These are phyloP conservation scores for Eucalyptus curtisii DNA, from an alignment of 345 rosid species.

Conservation along the genomic window DNA sequence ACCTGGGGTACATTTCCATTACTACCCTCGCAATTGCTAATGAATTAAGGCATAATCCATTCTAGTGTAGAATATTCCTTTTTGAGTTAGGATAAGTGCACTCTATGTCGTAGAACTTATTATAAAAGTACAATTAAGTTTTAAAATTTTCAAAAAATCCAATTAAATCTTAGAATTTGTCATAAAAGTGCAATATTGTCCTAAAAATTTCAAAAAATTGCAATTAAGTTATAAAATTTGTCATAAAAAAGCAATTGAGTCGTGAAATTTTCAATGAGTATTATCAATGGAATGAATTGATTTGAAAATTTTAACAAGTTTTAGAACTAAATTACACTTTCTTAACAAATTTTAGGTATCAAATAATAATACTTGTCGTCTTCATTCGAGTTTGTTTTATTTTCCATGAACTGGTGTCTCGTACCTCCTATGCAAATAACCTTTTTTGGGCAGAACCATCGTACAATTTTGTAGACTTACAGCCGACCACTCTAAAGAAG, in stretches of 20 bases:
- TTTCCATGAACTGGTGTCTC: accelerated
- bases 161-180: accelerated
- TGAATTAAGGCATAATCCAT: not conserved
- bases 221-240: accelerated
- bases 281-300: no score
- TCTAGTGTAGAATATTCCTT: not conserved
- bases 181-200: accelerated
- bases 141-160: accelerated
- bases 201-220: no score
- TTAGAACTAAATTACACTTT: accelerated
- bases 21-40: not conserved
- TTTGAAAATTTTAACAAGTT: no score
- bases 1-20: not conserved
- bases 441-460: no score
- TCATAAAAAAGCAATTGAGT: accelerated
- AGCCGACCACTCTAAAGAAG: not conserved
- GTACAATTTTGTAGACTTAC: no score
- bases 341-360: no score
- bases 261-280: no score
- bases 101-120: accelerated
- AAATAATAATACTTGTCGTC: no score
- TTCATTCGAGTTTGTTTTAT: not conserved
- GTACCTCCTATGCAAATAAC: no score
- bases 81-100: no score
- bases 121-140: accelerated